Conservation (phyloP, 164 flowering plant species). For the Umbilicus rupestris region DNA sequence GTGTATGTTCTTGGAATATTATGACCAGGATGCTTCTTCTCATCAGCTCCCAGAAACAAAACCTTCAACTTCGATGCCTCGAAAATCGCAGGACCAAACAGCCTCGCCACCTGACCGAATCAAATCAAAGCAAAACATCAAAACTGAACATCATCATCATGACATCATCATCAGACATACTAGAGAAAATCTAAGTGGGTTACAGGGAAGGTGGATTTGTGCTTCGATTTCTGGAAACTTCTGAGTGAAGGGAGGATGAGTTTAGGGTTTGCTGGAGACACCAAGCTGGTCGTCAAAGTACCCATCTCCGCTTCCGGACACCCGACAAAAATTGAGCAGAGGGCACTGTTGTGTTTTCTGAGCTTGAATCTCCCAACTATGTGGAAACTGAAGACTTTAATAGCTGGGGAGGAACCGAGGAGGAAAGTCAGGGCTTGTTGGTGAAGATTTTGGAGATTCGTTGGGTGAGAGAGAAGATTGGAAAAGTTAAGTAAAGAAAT, state of each 20-base stretch:
- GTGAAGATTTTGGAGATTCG: neutral
- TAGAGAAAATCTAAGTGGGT: too few species aligned
- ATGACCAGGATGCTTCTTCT: slow-evolving; percentile 72
- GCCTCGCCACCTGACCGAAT: slow-evolving; percentile 55
- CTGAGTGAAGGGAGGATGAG: slow-evolving; percentile 19
- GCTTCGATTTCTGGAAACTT: slow-evolving; percentile 24
- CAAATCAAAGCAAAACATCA: slow-evolving; percentile 6
- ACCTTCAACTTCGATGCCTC: slow-evolving; percentile 90
- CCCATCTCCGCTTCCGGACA: slow-evolving; percentile 26
- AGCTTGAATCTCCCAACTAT: too few species aligned
- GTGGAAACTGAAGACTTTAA: too few species aligned
- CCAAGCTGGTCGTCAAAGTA: slow-evolving; percentile 23
- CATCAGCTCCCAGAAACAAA: slow-evolving; percentile 63
- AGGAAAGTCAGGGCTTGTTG: neutral
- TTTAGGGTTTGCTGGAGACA: slow-evolving; percentile 29
- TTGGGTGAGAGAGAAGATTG: neutral
- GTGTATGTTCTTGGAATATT: slow-evolving; percentile 75
- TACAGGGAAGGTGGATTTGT: slow-evolving; percentile 34
- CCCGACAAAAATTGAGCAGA: neutral
- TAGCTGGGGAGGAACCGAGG: too few species aligned
- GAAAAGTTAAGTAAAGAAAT: neutral
- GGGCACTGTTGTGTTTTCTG: too few species aligned
- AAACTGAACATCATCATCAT: too few species aligned
- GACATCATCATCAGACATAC: too few species aligned
- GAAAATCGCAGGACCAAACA: slow-evolving; percentile 85